Evolutionary conservation across 176 grass and related monocot genomes (phyloP), one percentile per base, ranked within the genome.

Genomic region (Bolboschoenus planiculmis): DNA sequence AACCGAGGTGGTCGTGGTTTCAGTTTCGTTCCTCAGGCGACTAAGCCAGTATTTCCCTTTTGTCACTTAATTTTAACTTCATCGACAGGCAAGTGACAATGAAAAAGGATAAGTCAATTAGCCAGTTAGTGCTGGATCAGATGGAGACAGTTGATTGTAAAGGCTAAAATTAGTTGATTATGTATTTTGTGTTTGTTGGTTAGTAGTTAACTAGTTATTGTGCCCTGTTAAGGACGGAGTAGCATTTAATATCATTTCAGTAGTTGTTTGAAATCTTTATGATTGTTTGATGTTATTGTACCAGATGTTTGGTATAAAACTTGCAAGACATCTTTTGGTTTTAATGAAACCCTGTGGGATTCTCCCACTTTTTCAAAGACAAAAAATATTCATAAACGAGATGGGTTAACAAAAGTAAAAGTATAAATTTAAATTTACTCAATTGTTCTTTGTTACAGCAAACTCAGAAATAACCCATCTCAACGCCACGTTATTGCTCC

Each of bases 401-500:
- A 56, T 5, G 9, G 40, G 27, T 59, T 37, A 57, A 80, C 5
- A 80, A 80, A 80, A 50, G 10, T 13, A 53, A 35, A 59, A 26
- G 43, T 80, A 58, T 80, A 80, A 59, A 60, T 80, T 59, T 40
- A 80, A 74, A 74, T 74, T 74, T 43, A 58, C 51, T 39, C 44
- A 6, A 80, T 4, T 80, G 78, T 80, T 61, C 56, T 60, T 80
- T 60, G 56, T 80, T 80, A 80, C 54, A 80, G 60, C 78, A 56
- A 60, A 42, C 34, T 18, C 30, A 31, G 42, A 29, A 51, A 76
- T 51, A 47, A 76, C 42, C 71, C 72, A 76, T 50, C 72, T 76
- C 72, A 50, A 75, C 33, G 46, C 72, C 72, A 76, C 72, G 1
- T 76, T 76, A 76, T 76, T 51, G 72, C 72, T 51, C 72, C 72